Conservation (phyloP, 2,329 filamentous ascomycete genomes). For the Trichoderma aggressivum region DNA sequence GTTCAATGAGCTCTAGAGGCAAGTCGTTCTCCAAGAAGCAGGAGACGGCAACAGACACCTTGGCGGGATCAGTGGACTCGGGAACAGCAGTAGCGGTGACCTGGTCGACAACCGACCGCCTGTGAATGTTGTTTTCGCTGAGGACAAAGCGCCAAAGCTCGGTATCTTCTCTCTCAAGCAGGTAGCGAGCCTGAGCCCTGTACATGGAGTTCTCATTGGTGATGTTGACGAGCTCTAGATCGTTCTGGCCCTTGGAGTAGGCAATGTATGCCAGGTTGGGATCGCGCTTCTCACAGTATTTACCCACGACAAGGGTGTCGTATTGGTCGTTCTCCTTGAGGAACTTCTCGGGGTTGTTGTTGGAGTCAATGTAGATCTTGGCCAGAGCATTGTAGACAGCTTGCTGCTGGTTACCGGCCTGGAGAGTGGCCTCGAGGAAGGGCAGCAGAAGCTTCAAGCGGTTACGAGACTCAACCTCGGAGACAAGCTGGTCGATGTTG, state of each 20-base stretch:
- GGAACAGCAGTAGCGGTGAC: constrained; percentile 94
- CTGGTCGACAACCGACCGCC: constrained; percentile 90
- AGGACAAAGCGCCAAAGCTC: constrained; percentile 96
- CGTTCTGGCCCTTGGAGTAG: constrained; percentile 95
- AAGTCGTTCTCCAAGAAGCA: constrained; percentile 89
- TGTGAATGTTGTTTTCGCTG: constrained; percentile 92
- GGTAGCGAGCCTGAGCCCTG: constrained; percentile 91
- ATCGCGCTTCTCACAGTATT: constrained; percentile 98
- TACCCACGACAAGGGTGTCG: constrained; percentile 85
- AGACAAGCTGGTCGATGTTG: constrained; percentile 89
- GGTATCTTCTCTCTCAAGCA: constrained; percentile 81
- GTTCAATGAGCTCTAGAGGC: constrained; percentile 90
- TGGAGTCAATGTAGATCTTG: constrained; percentile 99
- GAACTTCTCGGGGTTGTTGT: constrained; percentile 97
- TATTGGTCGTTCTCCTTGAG: constrained; percentile 97
- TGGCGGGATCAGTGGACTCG: constrained; percentile 86
- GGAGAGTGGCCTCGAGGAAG: constrained; percentile 90
- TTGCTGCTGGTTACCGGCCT: constrained; percentile 89
- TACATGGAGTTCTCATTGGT: constrained; percentile 99
- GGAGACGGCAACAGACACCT: constrained; percentile 91
- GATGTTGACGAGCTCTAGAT: constrained; percentile 93
- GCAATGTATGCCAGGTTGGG: constrained; percentile 93
- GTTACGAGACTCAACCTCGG: constrained; percentile 93
- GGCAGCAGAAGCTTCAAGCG: constrained; percentile 91
- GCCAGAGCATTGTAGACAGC: constrained; percentile 96